Conservation (phyloP, 768 basidiomycete genomes). For the Lyophyllum atratum region DNA sequence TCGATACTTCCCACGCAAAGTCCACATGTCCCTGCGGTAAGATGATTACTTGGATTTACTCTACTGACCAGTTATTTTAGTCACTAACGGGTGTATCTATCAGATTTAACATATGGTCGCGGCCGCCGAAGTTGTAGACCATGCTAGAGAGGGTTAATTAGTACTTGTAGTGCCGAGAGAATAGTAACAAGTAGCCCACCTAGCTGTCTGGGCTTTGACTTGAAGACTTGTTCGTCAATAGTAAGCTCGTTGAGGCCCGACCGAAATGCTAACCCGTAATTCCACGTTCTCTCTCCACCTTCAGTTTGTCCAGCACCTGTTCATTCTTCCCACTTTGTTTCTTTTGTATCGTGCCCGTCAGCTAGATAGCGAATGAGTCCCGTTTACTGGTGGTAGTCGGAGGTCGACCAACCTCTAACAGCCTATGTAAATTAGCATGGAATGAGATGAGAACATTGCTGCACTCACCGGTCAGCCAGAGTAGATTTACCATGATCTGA, state of each 20-base stretch:
- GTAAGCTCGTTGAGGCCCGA: background rate
- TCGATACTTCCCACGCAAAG: slow-evolving; percentile 95
- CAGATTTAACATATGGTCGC: slow-evolving; percentile 80
- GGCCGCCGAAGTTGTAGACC: slow-evolving; percentile 62
- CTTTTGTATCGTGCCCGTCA: slow-evolving; percentile 84
- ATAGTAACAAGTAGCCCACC: slow-evolving; percentile 38
- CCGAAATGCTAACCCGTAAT: slow-evolving; percentile 70
- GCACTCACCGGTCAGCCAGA: slow-evolving; percentile 76
- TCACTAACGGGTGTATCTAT: slow-evolving; percentile 88
- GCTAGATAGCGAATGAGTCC: slow-evolving; percentile 43
- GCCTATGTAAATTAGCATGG: slow-evolving; percentile 37
- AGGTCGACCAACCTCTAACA: slow-evolving; percentile 65
- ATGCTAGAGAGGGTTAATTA: slow-evolving; percentile 53
- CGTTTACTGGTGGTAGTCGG: background rate
- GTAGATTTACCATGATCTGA: slow-evolving; percentile 94
- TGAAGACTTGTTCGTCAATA: slow-evolving; percentile 4
- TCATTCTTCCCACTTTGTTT: slow-evolving; percentile 68
- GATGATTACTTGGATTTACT: background rate
- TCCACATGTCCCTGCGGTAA: slow-evolving; percentile 85
- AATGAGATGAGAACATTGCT: background rate
- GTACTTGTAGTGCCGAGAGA: slow-evolving; percentile 1
- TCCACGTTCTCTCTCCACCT: slow-evolving; percentile 95
- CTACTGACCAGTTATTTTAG: background rate
- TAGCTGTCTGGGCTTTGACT: slow-evolving; percentile 97
- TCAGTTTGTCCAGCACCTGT: slow-evolving; percentile 90